Conservation (phyloP, 352 stramenopile genomes). For the Globisporangium nunn region DNA sequence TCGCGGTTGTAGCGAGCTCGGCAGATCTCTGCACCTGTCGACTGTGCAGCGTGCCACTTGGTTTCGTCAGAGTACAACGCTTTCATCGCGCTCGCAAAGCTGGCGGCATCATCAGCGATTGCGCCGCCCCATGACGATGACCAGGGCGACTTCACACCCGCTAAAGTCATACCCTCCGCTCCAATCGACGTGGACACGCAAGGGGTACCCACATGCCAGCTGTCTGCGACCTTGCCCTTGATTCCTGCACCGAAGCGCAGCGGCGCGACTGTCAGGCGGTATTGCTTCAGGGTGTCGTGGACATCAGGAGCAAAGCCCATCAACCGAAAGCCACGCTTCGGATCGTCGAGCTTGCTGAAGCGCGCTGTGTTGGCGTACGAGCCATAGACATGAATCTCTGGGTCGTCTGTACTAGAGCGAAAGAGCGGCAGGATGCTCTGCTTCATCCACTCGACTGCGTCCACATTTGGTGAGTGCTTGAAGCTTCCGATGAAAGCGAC, state of each 20-base stretch:
- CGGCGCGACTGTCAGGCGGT: conserved; percentile 82
- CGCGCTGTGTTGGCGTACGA: conserved; percentile 54
- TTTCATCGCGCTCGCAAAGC: conserved; percentile 39
- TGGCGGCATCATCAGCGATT: conserved; percentile 31
- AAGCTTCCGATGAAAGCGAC: conserved; percentile 91
- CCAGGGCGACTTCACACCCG: not conserved
- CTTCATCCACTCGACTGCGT: conserved; percentile 80
- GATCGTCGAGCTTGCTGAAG: conserved; percentile 49
- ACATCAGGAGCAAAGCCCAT: conserved; percentile 77
- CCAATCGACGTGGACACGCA: conserved; percentile 88
- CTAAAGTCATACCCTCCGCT: conserved; percentile 71
- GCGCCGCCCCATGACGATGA: conserved; percentile 40
- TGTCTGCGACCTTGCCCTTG: conserved; percentile 94
- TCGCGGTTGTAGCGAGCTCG: conserved; percentile 35
- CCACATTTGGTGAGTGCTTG: conserved; percentile 89
- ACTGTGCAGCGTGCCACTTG: conserved; percentile 31
- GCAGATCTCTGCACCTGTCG: conserved; percentile 23
- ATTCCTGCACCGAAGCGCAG: conserved; percentile 91
- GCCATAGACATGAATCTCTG: conserved; percentile 84
- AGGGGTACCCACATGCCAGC: conserved; percentile 87
- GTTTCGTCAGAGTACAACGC: conserved; percentile 34
- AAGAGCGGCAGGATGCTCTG: conserved; percentile 69
- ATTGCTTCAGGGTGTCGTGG: conserved; percentile 56
- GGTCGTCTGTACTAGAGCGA: conserved; percentile 16
- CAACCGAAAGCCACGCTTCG: conserved; percentile 44